Conservation (phyloP, 257 asterid genomes). For the Capsicum pubescens region DNA sequence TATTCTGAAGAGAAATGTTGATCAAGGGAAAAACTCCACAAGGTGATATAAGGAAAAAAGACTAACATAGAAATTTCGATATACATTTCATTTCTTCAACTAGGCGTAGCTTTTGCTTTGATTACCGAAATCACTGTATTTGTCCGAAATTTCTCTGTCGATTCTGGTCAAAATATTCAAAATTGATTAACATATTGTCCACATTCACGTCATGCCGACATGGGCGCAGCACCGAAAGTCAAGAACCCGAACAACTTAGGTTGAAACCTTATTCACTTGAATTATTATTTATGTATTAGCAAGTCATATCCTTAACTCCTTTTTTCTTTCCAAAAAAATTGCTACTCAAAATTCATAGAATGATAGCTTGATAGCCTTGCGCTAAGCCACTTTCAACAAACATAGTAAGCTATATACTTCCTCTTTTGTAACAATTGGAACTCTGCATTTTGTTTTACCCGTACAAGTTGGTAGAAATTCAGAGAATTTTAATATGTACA, state of each 20-base stretch:
- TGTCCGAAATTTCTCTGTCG: neutral
- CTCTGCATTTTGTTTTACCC: neutral
- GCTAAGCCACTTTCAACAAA: neutral
- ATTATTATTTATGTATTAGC: neutral
- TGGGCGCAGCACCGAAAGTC: neutral
- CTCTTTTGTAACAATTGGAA: neutral
- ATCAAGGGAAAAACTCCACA: neutral
- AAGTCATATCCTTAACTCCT: neutral
- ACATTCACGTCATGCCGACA: neutral
- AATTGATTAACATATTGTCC: neutral
- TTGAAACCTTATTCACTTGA: neutral
- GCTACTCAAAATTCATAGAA: neutral
- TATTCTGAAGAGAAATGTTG: neutral
- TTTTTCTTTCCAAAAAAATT: neutral
- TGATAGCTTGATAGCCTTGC: neutral
- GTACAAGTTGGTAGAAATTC: neutral
- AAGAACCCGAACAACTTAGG: neutral
- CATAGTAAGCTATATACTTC: neutral
- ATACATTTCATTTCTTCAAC: neutral
- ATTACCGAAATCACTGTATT: neutral
- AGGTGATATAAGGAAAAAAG: neutral
- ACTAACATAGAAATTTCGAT: neutral
- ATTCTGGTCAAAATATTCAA: accelerated
- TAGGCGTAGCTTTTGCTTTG: neutral
- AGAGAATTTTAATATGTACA: neutral